Conservation (phyloP, 108 stramenopile genomes). For the Pseudonitzschia multiseries region DNA sequence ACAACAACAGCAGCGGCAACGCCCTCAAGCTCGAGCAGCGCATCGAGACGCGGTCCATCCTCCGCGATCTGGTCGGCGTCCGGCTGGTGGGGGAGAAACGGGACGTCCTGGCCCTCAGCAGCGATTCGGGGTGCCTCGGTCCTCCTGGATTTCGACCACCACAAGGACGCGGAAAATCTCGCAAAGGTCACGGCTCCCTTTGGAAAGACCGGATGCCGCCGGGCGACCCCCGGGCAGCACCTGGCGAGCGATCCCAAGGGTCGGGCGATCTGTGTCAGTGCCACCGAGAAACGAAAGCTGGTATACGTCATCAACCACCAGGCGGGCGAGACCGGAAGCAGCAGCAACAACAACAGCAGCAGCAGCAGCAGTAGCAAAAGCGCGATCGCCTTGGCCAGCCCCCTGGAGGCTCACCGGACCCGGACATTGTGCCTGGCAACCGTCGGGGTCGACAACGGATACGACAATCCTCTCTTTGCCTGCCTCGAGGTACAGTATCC, state of each 20-base stretch:
- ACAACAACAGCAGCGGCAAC: not conserved
- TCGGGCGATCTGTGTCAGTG: slow-evolving; percentile 84
- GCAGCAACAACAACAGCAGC: too few relatives aligned
- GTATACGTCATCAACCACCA: slow-evolving; percentile 89
- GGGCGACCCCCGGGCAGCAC: slow-evolving; percentile 96
- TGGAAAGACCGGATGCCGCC: slow-evolving; percentile 89
- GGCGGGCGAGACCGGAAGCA: too few relatives aligned
- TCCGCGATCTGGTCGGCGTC: slow-evolving; percentile 72
- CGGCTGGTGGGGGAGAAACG: slow-evolving; percentile 83
- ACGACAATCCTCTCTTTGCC: slow-evolving; percentile 98
- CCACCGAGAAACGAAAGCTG: slow-evolving; percentile 95
- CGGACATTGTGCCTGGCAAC: slow-evolving; percentile 80
- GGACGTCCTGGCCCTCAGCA: slow-evolving; percentile 88
- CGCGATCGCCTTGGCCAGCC: slow-evolving; percentile 88
- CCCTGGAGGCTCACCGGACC: slow-evolving; percentile 94
- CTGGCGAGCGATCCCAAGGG: slow-evolving; percentile 94
- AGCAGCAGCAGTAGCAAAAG: too few relatives aligned
- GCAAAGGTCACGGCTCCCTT: slow-evolving; percentile 39
- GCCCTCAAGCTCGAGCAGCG: slow-evolving; percentile 53
- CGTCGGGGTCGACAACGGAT: slow-evolving; percentile 94
- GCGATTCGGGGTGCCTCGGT: slow-evolving; percentile 87
- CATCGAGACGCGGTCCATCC: slow-evolving; percentile 67
- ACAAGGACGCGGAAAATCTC: not conserved
- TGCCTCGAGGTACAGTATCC: slow-evolving; percentile 93
- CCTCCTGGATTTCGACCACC: slow-evolving; percentile 88